A percentile compares a stretch with the other conserved stretches of the same genome.
Conservation (phyloP, 75 land plant genomes). For the Cunninghamia lanceolata region DNA sequence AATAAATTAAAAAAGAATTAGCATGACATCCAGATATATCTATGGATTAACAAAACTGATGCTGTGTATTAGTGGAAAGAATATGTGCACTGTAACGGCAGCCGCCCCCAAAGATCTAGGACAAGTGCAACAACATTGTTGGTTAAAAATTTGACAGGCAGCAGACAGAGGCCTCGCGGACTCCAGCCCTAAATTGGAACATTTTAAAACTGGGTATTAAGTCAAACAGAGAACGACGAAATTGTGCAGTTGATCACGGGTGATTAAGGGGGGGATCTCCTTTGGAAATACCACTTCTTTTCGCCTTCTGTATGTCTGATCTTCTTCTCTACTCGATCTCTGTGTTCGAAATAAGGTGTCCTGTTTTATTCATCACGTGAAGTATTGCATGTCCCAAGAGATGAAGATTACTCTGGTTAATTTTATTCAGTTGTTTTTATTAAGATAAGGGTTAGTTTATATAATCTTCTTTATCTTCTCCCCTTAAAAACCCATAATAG, state of each 20-base stretch:
- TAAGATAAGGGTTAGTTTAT: neutral
- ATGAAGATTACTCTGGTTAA: neutral
- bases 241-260: neutral
- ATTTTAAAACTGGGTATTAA: neutral
- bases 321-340: constrained; percentile 1
- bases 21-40: neutral
- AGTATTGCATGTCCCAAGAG: neutral
- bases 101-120: neutral
- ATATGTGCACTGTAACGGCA: too few relatives aligned
- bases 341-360: neutral
- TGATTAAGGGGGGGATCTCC: neutral
- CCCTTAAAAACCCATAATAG: neutral
- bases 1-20: neutral
- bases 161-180: constrained; percentile 5
- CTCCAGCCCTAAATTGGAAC: neutral
- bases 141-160: neutral
- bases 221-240: constrained; percentile 6
- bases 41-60: neutral
- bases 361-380: constrained; percentile 1
- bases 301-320: constrained; percentile 4
- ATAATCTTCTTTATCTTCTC: neutral
- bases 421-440: neutral
- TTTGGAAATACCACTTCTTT: neutral
- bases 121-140: neutral
- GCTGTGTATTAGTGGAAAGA: neutral